phyloP scores from a whole-genome alignment of 352 stramenopile species.

The Saprolegnia parasitica region DNA sequence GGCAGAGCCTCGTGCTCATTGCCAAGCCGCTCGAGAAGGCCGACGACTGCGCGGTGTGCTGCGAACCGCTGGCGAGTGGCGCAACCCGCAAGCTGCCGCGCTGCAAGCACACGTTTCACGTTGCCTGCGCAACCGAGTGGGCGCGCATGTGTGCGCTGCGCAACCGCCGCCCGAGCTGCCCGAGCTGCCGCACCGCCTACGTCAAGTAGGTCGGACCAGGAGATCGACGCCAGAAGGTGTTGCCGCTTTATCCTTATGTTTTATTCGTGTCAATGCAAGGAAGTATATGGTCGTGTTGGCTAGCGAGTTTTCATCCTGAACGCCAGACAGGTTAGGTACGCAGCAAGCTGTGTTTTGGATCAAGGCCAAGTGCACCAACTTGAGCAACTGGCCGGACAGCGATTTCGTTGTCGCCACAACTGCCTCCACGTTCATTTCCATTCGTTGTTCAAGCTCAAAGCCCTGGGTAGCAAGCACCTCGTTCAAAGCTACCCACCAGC shows the following conservation, averaged over 20 bases:
- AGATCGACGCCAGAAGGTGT: neutral
- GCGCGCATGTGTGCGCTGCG: neutral
- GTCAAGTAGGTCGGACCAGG: neutral
- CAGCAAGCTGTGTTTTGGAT: too few relatives aligned
- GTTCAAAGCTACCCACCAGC: too few relatives aligned
- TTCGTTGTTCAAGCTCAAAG: too few relatives aligned
- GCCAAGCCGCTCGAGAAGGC: neutral
- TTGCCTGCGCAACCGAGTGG: conserved; percentile 4
- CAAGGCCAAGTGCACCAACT: too few relatives aligned
- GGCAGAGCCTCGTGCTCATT: conserved; percentile 9
- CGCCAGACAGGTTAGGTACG: neutral
- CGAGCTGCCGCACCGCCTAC: neutral
- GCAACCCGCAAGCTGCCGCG: neutral
- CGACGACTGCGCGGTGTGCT: conserved; percentile 20
- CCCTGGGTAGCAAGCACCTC: too few relatives aligned
- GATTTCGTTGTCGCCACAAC: too few relatives aligned
- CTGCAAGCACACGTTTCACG: conserved; percentile 18
- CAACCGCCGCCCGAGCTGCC: neutral
- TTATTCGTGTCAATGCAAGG: neutral
- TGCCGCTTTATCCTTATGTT: neutral
- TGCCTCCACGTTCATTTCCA: too few relatives aligned
- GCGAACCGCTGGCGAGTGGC: neutral
- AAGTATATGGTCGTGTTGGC: neutral
- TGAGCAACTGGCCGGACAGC: too few relatives aligned
- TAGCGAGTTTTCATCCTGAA: neutral